Evolutionary conservation across 306 rosid species (phyloP).

Genomic region (Chamaecrista fasciculata): DNA sequence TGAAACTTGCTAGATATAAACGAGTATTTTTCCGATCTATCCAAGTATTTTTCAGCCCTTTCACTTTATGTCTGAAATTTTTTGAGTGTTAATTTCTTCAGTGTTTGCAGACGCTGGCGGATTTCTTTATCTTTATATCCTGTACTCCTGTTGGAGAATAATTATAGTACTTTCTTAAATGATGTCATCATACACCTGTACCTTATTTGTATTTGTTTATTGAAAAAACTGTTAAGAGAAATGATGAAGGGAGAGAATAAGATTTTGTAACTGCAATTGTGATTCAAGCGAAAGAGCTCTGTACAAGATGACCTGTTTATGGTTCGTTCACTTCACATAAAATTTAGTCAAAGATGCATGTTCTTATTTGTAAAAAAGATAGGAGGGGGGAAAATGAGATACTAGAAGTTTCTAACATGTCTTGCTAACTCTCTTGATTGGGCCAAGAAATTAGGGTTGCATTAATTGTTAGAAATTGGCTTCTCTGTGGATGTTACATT

Average conservation of each 20-base stretch:
- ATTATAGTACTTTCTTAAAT: not conserved
- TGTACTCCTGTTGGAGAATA: slow-evolving; percentile 9
- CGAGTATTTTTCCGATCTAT: not conserved
- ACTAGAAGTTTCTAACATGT: not conserved
- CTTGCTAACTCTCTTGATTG: not conserved
- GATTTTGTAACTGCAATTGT: too few relatives aligned
- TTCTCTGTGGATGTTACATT: slow-evolving; percentile 8
- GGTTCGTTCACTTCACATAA: too few relatives aligned
- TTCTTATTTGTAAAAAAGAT: slow-evolving; percentile 11
- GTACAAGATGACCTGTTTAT: too few relatives aligned
- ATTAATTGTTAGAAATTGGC: slow-evolving; percentile 17
- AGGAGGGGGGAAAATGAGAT: not conserved
- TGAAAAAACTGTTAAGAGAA: too few relatives aligned
- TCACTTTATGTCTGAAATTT: not conserved
- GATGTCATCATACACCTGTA: not conserved
- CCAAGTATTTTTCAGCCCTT: not conserved
- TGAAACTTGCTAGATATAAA: not conserved
- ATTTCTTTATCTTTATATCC: not conserved
- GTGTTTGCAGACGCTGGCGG: slow-evolving; percentile 11
- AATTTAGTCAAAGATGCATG: not conserved
- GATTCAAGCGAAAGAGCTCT: too few relatives aligned
- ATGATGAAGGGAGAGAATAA: too few relatives aligned
- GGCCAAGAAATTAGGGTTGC: not conserved
- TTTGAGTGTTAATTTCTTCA: not conserved
- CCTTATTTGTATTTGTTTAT: not conserved